phyloP scores from a whole-genome alignment of 2,329 filamentous ascomycete genomes.

The Parafenestella ontariensis region DNA sequence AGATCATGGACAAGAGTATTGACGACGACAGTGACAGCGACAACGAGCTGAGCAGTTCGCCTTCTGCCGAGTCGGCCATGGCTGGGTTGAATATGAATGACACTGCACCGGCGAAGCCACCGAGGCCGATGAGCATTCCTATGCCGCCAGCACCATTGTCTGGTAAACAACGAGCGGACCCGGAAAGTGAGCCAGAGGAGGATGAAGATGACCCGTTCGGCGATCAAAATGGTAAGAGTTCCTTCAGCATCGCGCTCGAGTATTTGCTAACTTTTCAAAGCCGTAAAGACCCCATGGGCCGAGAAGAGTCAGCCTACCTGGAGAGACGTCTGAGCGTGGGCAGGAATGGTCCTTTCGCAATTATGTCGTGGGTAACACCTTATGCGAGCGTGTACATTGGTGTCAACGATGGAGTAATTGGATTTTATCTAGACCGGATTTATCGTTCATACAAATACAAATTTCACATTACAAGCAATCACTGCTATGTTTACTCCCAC shows the following conservation, averaged over 20 bases:
- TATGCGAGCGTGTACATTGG: not conserved
- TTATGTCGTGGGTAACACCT: not conserved
- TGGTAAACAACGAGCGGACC: constrained; percentile 54
- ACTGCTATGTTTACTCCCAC: not conserved
- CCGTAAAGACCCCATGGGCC: constrained; percentile 62
- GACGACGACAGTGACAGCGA: constrained; percentile 74
- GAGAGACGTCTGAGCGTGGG: constrained; percentile 48
- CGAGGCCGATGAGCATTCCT: constrained; percentile 54
- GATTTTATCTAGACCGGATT: not conserved
- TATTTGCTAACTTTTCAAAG: constrained; percentile 25
- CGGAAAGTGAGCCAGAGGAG: constrained; percentile 62
- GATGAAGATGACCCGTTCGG: constrained; percentile 86
- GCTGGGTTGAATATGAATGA: constrained; percentile 54
- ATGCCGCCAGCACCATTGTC: constrained; percentile 43
- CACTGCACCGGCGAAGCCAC: constrained; percentile 57
- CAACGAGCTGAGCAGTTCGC: constrained; percentile 44
- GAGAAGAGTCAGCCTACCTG: constrained; percentile 44
- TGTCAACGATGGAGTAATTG: not conserved
- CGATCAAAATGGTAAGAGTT: constrained; percentile 69
- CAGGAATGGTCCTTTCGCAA: not conserved
- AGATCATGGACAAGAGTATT: constrained; percentile 88
- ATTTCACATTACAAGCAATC: not conserved
- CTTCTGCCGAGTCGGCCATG: constrained; percentile 51
- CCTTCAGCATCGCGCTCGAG: not conserved
- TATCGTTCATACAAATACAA: not conserved